Percentiles rank a stretch among this genome's conserved stretches.
These are phyloP conservation scores for Myriosclerotinia duriaeana DNA, from an alignment of 2,329 filamentous ascomycete species.

Conservation along the genomic window DNA sequence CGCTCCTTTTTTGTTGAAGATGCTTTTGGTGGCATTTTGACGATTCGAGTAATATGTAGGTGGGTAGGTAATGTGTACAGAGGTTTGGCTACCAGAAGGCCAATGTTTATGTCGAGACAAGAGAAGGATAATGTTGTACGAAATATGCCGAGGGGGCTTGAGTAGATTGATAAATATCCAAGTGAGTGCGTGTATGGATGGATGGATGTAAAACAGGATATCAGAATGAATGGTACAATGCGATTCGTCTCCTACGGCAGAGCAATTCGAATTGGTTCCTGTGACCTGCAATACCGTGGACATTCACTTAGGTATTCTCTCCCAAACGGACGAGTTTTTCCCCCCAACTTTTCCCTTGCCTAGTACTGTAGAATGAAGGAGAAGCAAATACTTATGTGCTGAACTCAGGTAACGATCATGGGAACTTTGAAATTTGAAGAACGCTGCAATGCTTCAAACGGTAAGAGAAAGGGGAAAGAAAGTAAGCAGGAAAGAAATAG, in stretches of 20 bases:
- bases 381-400: constrained; percentile 26
- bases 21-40: constrained; percentile 46
- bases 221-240: constrained; percentile 12
- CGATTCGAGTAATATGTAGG: neutral
- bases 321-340: neutral
- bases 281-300: neutral
- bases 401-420: constrained; percentile 11
- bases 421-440: neutral
- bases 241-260: neutral
- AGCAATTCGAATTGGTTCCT: neutral
- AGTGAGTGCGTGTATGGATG: constrained; percentile 14
- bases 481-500: constrained; percentile 21
- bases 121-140: constrained; percentile 1
- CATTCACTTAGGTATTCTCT: neutral
- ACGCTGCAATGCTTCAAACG: constrained; percentile 14
- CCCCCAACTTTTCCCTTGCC: neutral
- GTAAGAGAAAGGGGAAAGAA: constrained; percentile 16
- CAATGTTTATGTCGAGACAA: constrained; percentile 2
- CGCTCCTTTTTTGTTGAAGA: constrained; percentile 62
- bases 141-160: constrained; percentile 1
- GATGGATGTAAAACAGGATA: constrained; percentile 3
- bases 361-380: neutral
- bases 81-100: constrained; percentile 4
- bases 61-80: neutral
- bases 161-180: constrained; percentile 12